Conservation (phyloP, 768 basidiomycete species). For the Inosperma sp. region DNA sequence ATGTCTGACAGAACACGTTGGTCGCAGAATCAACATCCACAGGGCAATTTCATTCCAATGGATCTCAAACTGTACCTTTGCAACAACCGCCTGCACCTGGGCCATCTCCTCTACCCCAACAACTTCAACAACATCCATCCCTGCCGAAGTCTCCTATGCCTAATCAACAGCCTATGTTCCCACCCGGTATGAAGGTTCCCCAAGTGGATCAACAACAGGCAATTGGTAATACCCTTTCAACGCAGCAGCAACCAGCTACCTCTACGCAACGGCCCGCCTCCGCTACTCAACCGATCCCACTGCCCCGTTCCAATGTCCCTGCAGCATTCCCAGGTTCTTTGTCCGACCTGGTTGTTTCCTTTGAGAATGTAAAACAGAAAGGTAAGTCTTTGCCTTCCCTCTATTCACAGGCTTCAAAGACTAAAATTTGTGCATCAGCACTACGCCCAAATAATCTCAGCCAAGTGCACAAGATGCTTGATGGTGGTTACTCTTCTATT, state of each 20-base stretch:
- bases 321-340: slow-evolving; percentile 76
- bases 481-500: slow-evolving; percentile 82
- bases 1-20: slow-evolving; percentile 36
- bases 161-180: slow-evolving; percentile 57
- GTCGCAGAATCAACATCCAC: slow-evolving; percentile 24
- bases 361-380: slow-evolving; percentile 95
- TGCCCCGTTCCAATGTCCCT: slow-evolving; percentile 29
- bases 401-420: background rate
- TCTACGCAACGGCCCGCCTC: slow-evolving; percentile 51
- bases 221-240: slow-evolving; percentile 23
- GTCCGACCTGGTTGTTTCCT: slow-evolving; percentile 89
- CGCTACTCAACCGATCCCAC: slow-evolving; percentile 41
- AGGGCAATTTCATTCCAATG: slow-evolving; percentile 20
- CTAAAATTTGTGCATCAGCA: slow-evolving; percentile 42
- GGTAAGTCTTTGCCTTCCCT: slow-evolving; percentile 50
- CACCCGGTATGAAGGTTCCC: slow-evolving; percentile 63
- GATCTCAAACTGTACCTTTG: slow-evolving; percentile 18
- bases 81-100: slow-evolving; percentile 30
- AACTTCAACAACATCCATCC: slow-evolving; percentile 41
- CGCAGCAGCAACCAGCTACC: slow-evolving; percentile 30
- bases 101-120: slow-evolving; percentile 35
- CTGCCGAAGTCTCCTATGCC: slow-evolving; percentile 32
- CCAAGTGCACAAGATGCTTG: slow-evolving; percentile 88
- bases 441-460: slow-evolving; percentile 83
- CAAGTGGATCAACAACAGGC: slow-evolving; percentile 39